phyloP scores from a whole-genome alignment of 2,329 filamentous ascomycete species.

The Emergomyces pasteurianus region DNA sequence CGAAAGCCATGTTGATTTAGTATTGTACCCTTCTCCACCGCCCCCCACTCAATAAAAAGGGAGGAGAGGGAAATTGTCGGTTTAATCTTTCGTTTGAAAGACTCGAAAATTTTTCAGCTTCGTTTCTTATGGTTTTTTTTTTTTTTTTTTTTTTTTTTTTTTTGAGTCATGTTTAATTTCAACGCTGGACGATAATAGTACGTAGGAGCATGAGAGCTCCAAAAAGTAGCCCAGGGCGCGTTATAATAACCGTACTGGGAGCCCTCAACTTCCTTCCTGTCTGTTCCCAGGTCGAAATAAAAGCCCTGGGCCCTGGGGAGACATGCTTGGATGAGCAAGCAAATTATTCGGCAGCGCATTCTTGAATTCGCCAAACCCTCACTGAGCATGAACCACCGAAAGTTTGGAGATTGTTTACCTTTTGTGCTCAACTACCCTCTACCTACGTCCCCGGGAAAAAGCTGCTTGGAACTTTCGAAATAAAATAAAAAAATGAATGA shows the following conservation, averaged over 20 bases:
- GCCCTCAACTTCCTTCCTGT: background rate
- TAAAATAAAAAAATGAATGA: no score
- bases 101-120: background rate
- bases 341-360: background rate
- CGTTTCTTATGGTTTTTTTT: background rate
- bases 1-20: slow-evolving; percentile 1
- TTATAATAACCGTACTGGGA: background rate
- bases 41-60: no score
- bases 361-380: background rate
- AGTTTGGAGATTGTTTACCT: background rate
- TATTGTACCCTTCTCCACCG: no score
- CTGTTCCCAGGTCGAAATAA: background rate
- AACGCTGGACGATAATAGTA: background rate
- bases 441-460: no score
- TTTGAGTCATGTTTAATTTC: background rate
- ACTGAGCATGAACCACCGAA: background rate
- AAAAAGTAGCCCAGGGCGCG: background rate
- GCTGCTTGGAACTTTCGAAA: no score
- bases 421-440: background rate
- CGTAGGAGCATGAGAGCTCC: background rate
- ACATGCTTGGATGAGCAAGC: background rate
- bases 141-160: background rate
- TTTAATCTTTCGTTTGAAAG: background rate
- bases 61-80: background rate
- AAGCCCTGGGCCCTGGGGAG: background rate